These are phyloP conservation scores for Stagonosporopsis vannaccii DNA, from an alignment of 2,329 filamentous ascomycete genomes.

Conservation along the genomic window DNA sequence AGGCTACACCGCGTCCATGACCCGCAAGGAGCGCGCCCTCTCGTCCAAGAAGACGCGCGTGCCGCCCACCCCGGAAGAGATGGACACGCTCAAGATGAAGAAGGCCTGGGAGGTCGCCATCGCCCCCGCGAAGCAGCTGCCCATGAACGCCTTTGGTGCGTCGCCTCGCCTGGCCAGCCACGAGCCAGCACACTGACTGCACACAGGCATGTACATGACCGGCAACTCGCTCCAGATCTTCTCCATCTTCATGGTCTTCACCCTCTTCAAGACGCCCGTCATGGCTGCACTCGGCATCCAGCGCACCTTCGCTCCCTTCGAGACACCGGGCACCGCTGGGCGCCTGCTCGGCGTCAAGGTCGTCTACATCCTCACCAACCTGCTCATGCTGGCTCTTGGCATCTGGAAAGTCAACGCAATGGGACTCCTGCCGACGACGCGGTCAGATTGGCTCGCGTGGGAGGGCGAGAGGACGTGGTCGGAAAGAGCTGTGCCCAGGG, in stretches of 20 bases:
- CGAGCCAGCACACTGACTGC: not conserved
- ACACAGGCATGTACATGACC: slow-evolving; percentile 91
- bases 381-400: slow-evolving; percentile 82
- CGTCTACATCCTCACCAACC: slow-evolving; percentile 86
- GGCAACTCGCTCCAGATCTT: slow-evolving; percentile 98
- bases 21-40: slow-evolving; percentile 49
- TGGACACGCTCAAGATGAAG: slow-evolving; percentile 95
- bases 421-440: slow-evolving; percentile 94
- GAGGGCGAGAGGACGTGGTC: slow-evolving; percentile 70
- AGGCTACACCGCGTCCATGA: slow-evolving; percentile 70
- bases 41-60: slow-evolving; percentile 61
- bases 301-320: slow-evolving; percentile 87
- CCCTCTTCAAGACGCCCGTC: slow-evolving; percentile 97
- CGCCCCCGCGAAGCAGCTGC: slow-evolving; percentile 89
- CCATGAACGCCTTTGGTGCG: slow-evolving; percentile 93
- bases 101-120: slow-evolving; percentile 98
- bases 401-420: slow-evolving; percentile 97
- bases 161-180: not conserved
- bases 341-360: slow-evolving; percentile 84
- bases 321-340: slow-evolving; percentile 77
- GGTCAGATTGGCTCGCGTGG: slow-evolving; percentile 98
- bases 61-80: slow-evolving; percentile 79
- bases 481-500: slow-evolving; percentile 45
- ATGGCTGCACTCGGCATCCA: slow-evolving; percentile 84
- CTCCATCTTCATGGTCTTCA: slow-evolving; percentile 99